Conservation (phyloP, 129 eudicot species). For the Oenanthe sinensis region DNA sequence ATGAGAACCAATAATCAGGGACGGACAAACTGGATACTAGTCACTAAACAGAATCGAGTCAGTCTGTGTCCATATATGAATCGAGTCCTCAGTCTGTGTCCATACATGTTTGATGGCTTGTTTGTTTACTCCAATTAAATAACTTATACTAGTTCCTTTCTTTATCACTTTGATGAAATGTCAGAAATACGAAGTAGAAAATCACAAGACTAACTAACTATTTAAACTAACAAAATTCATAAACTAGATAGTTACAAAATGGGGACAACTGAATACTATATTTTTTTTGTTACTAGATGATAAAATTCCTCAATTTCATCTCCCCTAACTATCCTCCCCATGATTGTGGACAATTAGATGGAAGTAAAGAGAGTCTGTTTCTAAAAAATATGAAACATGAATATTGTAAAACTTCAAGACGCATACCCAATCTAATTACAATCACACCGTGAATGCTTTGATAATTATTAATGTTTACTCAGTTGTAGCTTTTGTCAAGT, state of each 20-base stretch:
- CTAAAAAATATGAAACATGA: too few species aligned
- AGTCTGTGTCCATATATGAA: too few species aligned
- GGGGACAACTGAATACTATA: background rate
- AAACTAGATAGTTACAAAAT: background rate
- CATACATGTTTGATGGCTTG: background rate
- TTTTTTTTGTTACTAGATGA: background rate
- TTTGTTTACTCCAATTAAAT: too few species aligned
- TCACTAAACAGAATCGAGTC: background rate
- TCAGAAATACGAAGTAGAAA: background rate
- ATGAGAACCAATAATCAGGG: background rate
- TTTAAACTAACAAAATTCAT: background rate
- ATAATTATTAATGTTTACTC: background rate
- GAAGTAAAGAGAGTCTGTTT: background rate
- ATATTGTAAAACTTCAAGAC: too few species aligned
- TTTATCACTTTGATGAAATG: background rate
- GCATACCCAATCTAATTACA: background rate
- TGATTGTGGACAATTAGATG: background rate
- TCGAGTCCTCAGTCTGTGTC: too few species aligned
- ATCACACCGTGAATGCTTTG: background rate
- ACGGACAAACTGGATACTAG: background rate
- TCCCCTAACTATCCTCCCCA: background rate
- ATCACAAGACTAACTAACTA: background rate
- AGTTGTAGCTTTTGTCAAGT: background rate
- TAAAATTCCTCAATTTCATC: background rate
- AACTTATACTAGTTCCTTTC: background rate